Base-by-base conservation (phyloP, 495 filamentous ascomycete genomes). In the Lasiosphaeriaceae sp. region DNA sequence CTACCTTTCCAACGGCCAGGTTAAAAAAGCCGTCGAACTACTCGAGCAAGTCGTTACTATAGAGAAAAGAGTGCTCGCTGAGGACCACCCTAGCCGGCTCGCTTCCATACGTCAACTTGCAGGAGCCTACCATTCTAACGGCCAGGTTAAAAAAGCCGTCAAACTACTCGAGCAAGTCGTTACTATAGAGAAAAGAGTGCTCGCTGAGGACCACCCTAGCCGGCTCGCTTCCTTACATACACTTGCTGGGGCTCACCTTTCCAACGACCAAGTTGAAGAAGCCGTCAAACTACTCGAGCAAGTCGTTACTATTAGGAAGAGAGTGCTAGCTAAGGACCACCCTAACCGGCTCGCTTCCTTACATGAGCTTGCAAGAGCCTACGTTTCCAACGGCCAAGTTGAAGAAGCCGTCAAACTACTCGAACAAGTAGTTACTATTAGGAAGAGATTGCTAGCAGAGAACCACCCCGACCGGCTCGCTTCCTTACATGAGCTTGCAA, bases 141-240 rank as follows among this genome's bases (percentile, higher is more conserved):
- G 58, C 16, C 49, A 58, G 35, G 24, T 45, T 1, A 47, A 56
- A 37, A 31, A 76, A 53, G 74, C 71, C 29, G 58, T 74, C 14
- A 12, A 64, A 43, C 54, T 77, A 46, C 58, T 77, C 14, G 64
- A 78, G 59, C 62, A 68, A 21, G 70, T 74, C 19, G 68, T 75
- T 31, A 11, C 55, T 50, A 14, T 61, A 74, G 17, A 1, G 7
- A 19, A 4, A 56, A 54, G 43, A 54, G 11, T 58, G 17, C 64
- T 55, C 24, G 47, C 35, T 47, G 47, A 68, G 56, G 61, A 67
- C 11, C 51, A 74, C 57, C 55, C 56, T n/a, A 12, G 35, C 48
- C 65, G 66, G 53, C 64, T 75, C 19, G 23, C 41, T 17, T 76
- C 63, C 44, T 51, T 73, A 55, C 53, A 72, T 43, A 43, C 0